These are phyloP conservation scores for Serendipita vermifera DNA, from an alignment of 768 basidiomycete species.

Conservation along the genomic window DNA sequence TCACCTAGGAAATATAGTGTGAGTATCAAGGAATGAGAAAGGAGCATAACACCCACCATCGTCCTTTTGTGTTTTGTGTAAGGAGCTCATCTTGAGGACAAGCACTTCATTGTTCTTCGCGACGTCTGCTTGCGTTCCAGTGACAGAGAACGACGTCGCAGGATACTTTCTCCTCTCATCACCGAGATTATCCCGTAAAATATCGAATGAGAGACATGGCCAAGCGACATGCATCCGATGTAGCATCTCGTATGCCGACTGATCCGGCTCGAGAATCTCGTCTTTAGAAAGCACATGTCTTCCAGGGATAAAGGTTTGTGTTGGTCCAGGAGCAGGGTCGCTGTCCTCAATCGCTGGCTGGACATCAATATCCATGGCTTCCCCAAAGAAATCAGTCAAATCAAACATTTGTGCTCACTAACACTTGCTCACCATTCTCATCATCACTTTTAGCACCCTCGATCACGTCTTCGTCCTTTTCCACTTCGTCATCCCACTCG, in stretches of 20 bases:
- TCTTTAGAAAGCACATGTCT: constrained; percentile 60
- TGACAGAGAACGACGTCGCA: constrained; percentile 72
- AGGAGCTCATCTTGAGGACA: constrained; percentile 83
- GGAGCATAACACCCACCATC: constrained; percentile 39
- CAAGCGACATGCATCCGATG: constrained; percentile 86
- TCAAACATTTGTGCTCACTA: no score
- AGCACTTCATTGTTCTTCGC: constrained; percentile 74
- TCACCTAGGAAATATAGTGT: constrained; percentile 56
- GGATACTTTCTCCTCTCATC: constrained; percentile 84
- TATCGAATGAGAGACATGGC: constrained; percentile 94
- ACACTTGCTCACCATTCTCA: no score
- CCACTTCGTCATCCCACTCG: no score
- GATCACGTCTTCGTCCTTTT: no score
- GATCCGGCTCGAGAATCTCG: constrained; percentile 85
- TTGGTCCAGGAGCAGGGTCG: constrained; percentile 44
- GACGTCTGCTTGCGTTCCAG: constrained; percentile 85
- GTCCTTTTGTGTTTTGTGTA: constrained; percentile 80
- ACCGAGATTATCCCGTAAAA: constrained; percentile 79
- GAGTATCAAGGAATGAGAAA: no score
- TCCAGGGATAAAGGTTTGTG: constrained; percentile 68
- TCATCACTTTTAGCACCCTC: no score
- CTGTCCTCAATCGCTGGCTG: constrained; percentile 73
- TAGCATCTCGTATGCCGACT: constrained; percentile 94
- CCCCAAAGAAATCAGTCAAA: no score
- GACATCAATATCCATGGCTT: constrained; percentile 74